Evolutionary conservation across 495 filamentous ascomycete species (phyloP).

Genomic region (Lasiosphaeris hirsuta): DNA sequence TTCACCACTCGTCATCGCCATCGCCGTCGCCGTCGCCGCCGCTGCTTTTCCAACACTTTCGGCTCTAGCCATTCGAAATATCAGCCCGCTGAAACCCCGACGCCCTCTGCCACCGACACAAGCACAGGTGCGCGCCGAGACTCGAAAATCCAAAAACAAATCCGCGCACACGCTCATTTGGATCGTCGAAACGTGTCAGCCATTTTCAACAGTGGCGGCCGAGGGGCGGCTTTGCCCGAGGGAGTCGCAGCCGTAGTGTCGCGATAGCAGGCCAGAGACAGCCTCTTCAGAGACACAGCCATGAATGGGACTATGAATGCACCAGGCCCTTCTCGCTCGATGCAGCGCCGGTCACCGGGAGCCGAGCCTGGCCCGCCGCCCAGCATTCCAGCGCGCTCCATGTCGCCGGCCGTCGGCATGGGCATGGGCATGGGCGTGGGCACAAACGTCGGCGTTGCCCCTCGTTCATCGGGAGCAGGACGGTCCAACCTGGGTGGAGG

Average conservation of each 20-base stretch:
- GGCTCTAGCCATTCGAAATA: not conserved
- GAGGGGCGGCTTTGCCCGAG: constrained; percentile 4
- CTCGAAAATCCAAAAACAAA: not conserved
- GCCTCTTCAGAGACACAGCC: not conserved
- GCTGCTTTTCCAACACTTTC: not conserved
- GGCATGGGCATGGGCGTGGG: constrained; percentile 22
- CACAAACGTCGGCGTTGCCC: constrained; percentile 35
- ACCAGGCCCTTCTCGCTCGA: constrained; percentile 35
- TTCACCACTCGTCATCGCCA: constrained; percentile 4
- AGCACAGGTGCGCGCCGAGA: not conserved
- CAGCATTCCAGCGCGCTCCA: constrained; percentile 37
- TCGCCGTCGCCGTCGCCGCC: not conserved
- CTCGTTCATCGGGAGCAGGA: constrained; percentile 41
- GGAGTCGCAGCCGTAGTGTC: not conserved
- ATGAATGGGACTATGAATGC: constrained; percentile 35
- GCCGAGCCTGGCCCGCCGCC: constrained; percentile 43
- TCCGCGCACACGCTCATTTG: not conserved
- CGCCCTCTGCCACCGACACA: not conserved
- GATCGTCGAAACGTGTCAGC: not conserved
- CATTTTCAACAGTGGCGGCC: not conserved
- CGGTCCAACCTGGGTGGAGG: constrained; percentile 22
- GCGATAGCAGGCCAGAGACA: not conserved
- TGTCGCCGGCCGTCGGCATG: constrained; percentile 38
- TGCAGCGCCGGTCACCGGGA: constrained; percentile 50
- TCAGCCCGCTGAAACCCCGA: not conserved